Conservation (phyloP, 2,329 filamentous ascomycete species). For the Myriosclerotinia curreyana region DNA sequence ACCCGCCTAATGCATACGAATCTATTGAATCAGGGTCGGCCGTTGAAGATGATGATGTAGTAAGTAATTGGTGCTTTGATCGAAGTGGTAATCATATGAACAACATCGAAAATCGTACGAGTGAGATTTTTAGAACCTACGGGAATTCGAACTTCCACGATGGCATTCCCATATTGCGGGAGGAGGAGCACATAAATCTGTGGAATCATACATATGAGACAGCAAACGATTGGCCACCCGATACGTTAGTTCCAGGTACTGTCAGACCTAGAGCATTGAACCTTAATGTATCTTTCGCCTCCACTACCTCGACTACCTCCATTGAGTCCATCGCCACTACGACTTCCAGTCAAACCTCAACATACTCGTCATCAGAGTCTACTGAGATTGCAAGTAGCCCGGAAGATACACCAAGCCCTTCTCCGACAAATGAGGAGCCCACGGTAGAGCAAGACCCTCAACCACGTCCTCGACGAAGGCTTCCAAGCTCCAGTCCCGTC, state of each 20-base stretch:
- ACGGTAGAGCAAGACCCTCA: constrained; percentile 21
- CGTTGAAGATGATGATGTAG: not conserved
- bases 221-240: constrained; percentile 24
- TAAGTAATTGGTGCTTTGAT: constrained; percentile 25
- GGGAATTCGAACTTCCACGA: constrained; percentile 23
- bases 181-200: constrained; percentile 14
- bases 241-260: constrained; percentile 25
- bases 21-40: not conserved
- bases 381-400: constrained; percentile 19
- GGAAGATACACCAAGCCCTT: constrained; percentile 24
- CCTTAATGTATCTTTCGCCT: constrained; percentile 25
- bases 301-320: constrained; percentile 27
- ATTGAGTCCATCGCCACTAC: constrained; percentile 26
- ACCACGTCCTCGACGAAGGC: constrained; percentile 27
- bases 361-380: constrained; percentile 24
- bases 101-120: not conserved
- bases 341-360: constrained; percentile 29
- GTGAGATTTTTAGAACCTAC: constrained; percentile 16
- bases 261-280: constrained; percentile 34
- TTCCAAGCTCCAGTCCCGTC: constrained; percentile 26
- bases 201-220: constrained; percentile 22
- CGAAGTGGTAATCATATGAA: not conserved
- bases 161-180: constrained; percentile 25
- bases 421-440: constrained; percentile 16
- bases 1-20: not conserved